phyloP scores from a whole-genome alignment of 768 basidiomycete genomes.

The Rossbeevera mucosa region DNA sequence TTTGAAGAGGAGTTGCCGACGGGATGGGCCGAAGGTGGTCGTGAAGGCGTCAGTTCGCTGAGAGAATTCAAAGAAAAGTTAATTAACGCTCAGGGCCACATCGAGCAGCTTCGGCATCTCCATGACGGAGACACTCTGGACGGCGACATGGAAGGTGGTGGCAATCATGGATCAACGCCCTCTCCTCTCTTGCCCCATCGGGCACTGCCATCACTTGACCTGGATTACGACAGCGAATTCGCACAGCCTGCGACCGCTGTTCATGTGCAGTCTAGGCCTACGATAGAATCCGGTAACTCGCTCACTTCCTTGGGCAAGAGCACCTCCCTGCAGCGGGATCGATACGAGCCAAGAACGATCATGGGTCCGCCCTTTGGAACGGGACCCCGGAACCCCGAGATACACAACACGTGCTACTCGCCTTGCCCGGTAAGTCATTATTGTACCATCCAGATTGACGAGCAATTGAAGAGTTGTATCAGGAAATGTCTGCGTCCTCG shows the following conservation, averaged over 20 bases:
- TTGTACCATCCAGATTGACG: not conserved
- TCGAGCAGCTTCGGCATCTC: constrained; percentile 16
- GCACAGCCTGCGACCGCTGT: constrained; percentile 7
- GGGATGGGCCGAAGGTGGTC: constrained; percentile 8
- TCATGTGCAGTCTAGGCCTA: constrained; percentile 6
- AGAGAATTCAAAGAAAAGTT: constrained; percentile 22
- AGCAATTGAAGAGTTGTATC: constrained; percentile 9
- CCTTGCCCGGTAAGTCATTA: constrained; percentile 3
- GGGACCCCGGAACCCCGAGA: constrained; percentile 14
- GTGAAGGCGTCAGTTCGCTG: constrained; percentile 14
- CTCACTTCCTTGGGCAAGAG: constrained; percentile 8
- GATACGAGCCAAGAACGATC: not conserved
- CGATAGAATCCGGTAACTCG: not conserved
- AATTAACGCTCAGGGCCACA: constrained; percentile 22
- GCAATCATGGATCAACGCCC: constrained; percentile 22
- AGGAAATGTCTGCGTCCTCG: constrained; percentile 9
- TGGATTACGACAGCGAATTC: constrained; percentile 20
- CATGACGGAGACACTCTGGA: constrained; percentile 14
- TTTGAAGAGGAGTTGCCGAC: constrained; percentile 13
- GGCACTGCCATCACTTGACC: constrained; percentile 6
- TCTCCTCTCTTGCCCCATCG: constrained; percentile 21
- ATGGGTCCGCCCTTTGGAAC: not conserved
- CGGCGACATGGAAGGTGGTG: constrained; percentile 16
- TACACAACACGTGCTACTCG: constrained; percentile 15
- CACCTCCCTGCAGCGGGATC: not conserved